Evolutionary conservation across 306 rosid genomes (phyloP), one percentile per base, ranked within the genome.

Genomic region (Castanea mollissima): DNA sequence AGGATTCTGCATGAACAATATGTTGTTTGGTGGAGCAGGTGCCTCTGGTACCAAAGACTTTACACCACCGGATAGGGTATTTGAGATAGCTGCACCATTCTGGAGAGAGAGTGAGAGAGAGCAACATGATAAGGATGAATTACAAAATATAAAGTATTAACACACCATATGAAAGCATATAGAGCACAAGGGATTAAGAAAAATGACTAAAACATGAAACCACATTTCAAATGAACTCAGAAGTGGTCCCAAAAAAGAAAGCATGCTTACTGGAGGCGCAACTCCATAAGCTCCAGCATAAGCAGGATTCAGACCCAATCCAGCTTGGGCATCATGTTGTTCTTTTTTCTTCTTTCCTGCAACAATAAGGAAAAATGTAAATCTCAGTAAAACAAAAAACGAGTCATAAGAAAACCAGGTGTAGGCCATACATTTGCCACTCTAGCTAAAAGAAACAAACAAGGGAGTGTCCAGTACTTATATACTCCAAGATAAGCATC

Each of bases 1-100:
- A 77, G 93, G 98, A 86, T 91, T 93, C 85, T 95, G 98, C 41
- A 93, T 88, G 62, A 95, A 95, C 77, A 95, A 91, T 79, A 95
- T 95, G 87, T 86, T 95, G 82, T 95, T 95, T 63, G 97, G 98
- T 0, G 99, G 99, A 19, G 99, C 98, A 56, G 98, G 99, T 65
- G 92, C 99, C 85, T 95, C 99, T 0, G 99, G 96, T 44, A 90
- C 85, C 87, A 87, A 80, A 68, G 93, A 76, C 85, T 91, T 93
- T 55, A 87, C 86, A 71, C 95, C 95, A n/a, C 98, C 5, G 96
- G 90, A 87, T 95, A 93, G 21, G 97, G 86, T 71, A 93, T 79
- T 88, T 95, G 94, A 38, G 87, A 89, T 38, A 83, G 84, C 88
- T 79, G 85, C 81, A 84, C 46, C 80, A 79, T 86, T 71, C 83